A percentile compares a stretch with the other conserved stretches of the same genome.
Conservation (phyloP, 345 rosid genomes). For the Luvunga scandens region DNA sequence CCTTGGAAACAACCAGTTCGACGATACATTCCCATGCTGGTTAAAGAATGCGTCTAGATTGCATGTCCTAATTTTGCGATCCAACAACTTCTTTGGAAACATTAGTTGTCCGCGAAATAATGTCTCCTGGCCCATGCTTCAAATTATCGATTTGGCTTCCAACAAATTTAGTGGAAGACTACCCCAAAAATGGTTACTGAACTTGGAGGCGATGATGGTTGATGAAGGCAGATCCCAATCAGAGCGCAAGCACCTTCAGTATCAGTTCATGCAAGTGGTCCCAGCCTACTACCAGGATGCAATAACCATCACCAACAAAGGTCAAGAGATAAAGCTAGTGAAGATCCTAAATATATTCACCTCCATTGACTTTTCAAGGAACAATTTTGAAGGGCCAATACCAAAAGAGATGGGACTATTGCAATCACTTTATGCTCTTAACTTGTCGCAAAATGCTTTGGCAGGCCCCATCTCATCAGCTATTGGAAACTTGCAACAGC, state of each 20-base stretch:
- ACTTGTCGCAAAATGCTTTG: constrained; percentile 33
- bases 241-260: constrained; percentile 18
- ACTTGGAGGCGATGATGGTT: constrained; percentile 39
- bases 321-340: constrained; percentile 27
- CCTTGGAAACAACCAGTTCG: constrained; percentile 33
- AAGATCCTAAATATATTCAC: constrained; percentile 47
- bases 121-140: constrained; percentile 26
- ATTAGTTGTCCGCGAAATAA: constrained; percentile 9
- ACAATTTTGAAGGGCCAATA: constrained; percentile 31
- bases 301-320: constrained; percentile 38
- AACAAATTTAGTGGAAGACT: constrained; percentile 32
- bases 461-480: constrained; percentile 22
- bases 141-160: constrained; percentile 37
- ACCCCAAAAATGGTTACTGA: constrained; percentile 1
- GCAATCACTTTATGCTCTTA: constrained; percentile 18
- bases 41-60: constrained; percentile 26
- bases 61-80: constrained; percentile 32
- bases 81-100: constrained; percentile 17
- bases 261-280: neutral
- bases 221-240: neutral
- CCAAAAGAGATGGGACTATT: constrained; percentile 24
- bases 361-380: constrained; percentile 31
- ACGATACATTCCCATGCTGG: constrained; percentile 36
- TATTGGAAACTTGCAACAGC: constrained; percentile 17
- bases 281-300: constrained; percentile 30